Evolutionary conservation across 495 filamentous ascomycete species (phyloP).

Genomic region (Astrothelium subdiscretum): DNA sequence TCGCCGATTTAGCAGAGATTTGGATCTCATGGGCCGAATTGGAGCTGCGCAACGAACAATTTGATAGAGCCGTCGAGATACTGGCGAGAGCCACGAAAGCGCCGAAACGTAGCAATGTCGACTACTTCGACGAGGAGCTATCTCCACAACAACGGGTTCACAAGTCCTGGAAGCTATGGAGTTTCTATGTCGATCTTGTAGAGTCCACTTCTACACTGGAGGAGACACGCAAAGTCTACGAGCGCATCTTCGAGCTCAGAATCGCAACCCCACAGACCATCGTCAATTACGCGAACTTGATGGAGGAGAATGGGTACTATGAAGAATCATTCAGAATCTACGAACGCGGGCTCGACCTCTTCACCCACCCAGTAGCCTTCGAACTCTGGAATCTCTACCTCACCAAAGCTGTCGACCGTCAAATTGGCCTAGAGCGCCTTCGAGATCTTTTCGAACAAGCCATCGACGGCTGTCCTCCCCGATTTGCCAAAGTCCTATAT

Average conservation of each 20-base stretch:
- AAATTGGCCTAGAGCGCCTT: slow-evolving; percentile 87
- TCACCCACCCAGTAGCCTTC: slow-evolving; percentile 95
- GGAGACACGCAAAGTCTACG: slow-evolving; percentile 89
- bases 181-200: slow-evolving; percentile 97
- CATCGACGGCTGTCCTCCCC: slow-evolving; percentile 84
- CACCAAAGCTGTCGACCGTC: slow-evolving; percentile 91
- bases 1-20: slow-evolving; percentile 89
- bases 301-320: slow-evolving; percentile 92
- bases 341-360: slow-evolving; percentile 90
- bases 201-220: slow-evolving; percentile 87
- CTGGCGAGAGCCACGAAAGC: slow-evolving; percentile 97
- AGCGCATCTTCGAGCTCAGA: slow-evolving; percentile 93
- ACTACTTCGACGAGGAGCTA: slow-evolving; percentile 94
- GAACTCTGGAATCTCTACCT: slow-evolving; percentile 98
- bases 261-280: slow-evolving; percentile 98
- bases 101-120: slow-evolving; percentile 85
- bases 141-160: slow-evolving; percentile 93
- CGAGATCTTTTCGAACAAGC: slow-evolving; percentile 97
- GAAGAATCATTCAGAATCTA: slow-evolving; percentile 98
- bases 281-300: slow-evolving; percentile 92
- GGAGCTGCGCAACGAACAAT: slow-evolving; percentile 91
- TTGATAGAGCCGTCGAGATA: slow-evolving; percentile 84
- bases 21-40: slow-evolving; percentile 99
- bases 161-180: slow-evolving; percentile 99
- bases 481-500: slow-evolving; percentile 91